Percentiles rank a stretch among this genome's conserved stretches.
These are phyloP conservation scores for Acacia confusa DNA, from an alignment of 306 rosid genomes.

Conservation along the genomic window DNA sequence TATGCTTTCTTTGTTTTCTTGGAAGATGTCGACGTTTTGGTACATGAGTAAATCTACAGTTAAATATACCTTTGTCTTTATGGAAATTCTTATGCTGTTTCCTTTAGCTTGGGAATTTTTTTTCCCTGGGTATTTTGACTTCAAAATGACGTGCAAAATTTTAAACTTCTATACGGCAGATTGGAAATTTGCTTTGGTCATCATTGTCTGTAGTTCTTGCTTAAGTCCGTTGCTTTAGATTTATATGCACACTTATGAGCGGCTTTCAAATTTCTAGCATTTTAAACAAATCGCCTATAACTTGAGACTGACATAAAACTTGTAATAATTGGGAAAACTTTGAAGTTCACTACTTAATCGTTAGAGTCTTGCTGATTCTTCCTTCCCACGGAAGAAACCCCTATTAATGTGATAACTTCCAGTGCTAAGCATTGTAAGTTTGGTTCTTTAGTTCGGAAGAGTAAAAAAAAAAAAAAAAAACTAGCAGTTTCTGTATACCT, in stretches of 20 bases:
- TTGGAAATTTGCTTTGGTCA: background rate
- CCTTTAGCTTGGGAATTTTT: background rate
- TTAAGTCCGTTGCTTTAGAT: background rate
- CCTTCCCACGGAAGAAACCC: background rate
- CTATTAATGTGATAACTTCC: background rate
- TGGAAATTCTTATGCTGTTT: background rate
- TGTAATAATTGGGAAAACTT: background rate
- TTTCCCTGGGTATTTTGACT: background rate
- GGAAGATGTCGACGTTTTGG: constrained; percentile 8
- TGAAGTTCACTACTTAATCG: background rate
- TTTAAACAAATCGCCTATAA: too few relatives aligned
- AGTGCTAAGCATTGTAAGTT: background rate
- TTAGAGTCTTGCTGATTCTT: constrained; percentile 4
- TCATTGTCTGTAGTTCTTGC: background rate
- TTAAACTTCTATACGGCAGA: background rate
- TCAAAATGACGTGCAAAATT: background rate
- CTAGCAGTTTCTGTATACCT: background rate
- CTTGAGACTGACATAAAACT: background rate
- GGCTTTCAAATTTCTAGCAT: background rate
- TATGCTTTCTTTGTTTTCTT: background rate
- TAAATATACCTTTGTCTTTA: constrained; percentile 21
- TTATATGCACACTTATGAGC: background rate
- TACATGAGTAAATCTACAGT: background rate
- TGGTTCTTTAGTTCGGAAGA: background rate
- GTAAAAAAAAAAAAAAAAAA: background rate